phyloP scores from a whole-genome alignment of 1,284 basidiomycete species.

The Marasmius tenuissimus region DNA sequence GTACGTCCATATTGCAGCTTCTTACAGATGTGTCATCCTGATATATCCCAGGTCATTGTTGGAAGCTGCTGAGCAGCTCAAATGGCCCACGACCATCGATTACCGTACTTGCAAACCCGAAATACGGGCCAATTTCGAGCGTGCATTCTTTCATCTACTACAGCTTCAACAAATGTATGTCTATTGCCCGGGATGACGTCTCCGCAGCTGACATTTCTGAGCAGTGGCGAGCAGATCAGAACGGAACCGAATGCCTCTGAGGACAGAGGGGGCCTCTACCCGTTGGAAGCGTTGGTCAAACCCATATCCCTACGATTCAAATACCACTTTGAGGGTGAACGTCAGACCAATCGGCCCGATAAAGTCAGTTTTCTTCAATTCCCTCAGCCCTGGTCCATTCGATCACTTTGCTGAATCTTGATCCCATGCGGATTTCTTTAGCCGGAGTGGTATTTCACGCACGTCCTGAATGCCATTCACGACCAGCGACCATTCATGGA shows the following conservation, averaged over 20 bases:
- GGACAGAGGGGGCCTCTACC: conserved; percentile 63
- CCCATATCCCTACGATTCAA: conserved; percentile 89
- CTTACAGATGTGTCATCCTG: conserved; percentile 9
- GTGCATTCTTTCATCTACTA: conserved; percentile 73
- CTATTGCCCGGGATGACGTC: conserved; percentile 12
- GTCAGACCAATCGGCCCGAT: conserved; percentile 90
- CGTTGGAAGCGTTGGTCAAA: conserved; percentile 82
- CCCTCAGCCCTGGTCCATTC: too few species aligned
- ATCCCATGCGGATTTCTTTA: conserved; percentile 28
- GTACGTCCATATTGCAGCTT: conserved; percentile 35
- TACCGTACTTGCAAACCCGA: conserved; percentile 51
- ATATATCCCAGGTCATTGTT: conserved; percentile 54
- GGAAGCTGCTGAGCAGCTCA: conserved; percentile 65
- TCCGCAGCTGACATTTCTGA: conserved; percentile 10
- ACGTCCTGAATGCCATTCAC: conserved; percentile 82
- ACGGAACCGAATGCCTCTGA: conserved; percentile 17
- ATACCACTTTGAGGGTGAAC: conserved; percentile 90
- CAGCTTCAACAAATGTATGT: conserved; percentile 77
- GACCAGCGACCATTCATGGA: conserved; percentile 83
- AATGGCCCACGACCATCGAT: conserved; percentile 80
- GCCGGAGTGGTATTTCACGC: conserved; percentile 98
- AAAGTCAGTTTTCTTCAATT: conserved; percentile 57
- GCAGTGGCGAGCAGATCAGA: conserved; percentile 52
- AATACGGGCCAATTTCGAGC: conserved; percentile 67
- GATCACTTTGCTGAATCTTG: neutral